Evolutionary conservation across 148 eudicot species (phyloP).

Genomic region (Spergularia bocconei): DNA sequence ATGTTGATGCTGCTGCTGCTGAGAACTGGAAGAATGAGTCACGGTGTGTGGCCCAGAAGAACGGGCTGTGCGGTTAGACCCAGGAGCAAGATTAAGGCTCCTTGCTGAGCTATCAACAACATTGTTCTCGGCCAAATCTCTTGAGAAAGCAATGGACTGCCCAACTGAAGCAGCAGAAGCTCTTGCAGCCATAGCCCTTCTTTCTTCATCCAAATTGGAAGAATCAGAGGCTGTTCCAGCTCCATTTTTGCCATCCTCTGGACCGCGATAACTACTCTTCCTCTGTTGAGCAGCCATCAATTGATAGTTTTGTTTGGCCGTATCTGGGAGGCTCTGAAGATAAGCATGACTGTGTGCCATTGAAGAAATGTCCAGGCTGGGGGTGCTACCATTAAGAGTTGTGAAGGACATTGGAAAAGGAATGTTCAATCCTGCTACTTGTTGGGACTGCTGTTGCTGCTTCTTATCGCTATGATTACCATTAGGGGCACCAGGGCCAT

Average conservation of each 20-base stretch:
- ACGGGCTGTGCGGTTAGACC: slow-evolving; percentile 41
- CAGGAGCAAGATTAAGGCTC: slow-evolving; percentile 43
- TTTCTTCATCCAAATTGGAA: slow-evolving; percentile 63
- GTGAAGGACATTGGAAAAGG: slow-evolving; percentile 85
- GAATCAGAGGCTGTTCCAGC: slow-evolving; percentile 30
- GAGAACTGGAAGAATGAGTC: slow-evolving; percentile 42
- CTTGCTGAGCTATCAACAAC: slow-evolving; percentile 76
- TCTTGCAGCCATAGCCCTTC: slow-evolving; percentile 43
- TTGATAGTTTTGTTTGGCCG: slow-evolving; percentile 52
- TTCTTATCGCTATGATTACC: slow-evolving; percentile 64
- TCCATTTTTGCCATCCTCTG: slow-evolving; percentile 59
- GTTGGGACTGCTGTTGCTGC: slow-evolving; percentile 63
- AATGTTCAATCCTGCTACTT: slow-evolving; percentile 43
- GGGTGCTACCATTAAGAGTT: slow-evolving; percentile 50
- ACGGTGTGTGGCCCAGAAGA: slow-evolving; percentile 35
- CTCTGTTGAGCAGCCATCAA: slow-evolving; percentile 65
- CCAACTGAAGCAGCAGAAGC: slow-evolving; percentile 39
- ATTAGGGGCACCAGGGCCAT: slow-evolving; percentile 24
- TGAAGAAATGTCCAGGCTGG: slow-evolving; percentile 63
- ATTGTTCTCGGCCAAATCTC: slow-evolving; percentile 55
- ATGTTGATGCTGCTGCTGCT: slow-evolving; percentile 49
- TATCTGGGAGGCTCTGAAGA: slow-evolving; percentile 63
- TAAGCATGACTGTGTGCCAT: slow-evolving; percentile 63
- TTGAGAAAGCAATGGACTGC: slow-evolving; percentile 84
- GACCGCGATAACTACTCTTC: slow-evolving; percentile 49